phyloP scores from a whole-genome alignment of 495 filamentous ascomycete genomes.

The Penicillium nucicola region DNA sequence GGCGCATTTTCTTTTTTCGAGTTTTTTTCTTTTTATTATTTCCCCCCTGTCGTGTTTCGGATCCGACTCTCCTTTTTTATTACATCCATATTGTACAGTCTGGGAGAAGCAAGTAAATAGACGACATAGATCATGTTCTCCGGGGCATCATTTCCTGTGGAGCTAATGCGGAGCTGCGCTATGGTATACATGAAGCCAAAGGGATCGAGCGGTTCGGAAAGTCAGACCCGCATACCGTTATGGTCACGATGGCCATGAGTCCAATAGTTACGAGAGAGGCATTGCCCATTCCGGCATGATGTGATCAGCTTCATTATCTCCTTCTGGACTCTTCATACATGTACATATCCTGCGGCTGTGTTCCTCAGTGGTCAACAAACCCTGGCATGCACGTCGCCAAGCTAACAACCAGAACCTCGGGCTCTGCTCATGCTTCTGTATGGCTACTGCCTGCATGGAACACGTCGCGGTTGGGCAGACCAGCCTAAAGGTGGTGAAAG shows the following conservation, averaged over 20 bases:
- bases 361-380: conserved; percentile 13
- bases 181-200: conserved; percentile 19
- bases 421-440: conserved; percentile 5
- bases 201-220: conserved; percentile 19
- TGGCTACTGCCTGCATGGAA: conserved; percentile 20
- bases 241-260: conserved; percentile 5
- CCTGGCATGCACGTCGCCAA: conserved; percentile 13
- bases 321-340: conserved; percentile 5
- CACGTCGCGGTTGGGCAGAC: conserved; percentile 22
- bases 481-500: conserved; percentile 18
- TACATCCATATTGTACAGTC: too few species aligned
- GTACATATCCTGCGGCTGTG: conserved; percentile 9
- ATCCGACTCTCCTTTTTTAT: too few species aligned
- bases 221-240: conserved; percentile 9
- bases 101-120: background rate
- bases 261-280: too few species aligned
- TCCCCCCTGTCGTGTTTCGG: too few species aligned
- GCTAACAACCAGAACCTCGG: conserved; percentile 12
- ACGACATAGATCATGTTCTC: too few species aligned
- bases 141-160: background rate
- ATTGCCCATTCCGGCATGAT: conserved; percentile 1
- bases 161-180: conserved; percentile 7
- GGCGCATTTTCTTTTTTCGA: background rate
- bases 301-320: conserved; percentile 8
- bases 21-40: background rate